Evolutionary conservation across 495 filamentous ascomycete genomes (phyloP).

Genomic region (Tuber microsphaerosporum): DNA sequence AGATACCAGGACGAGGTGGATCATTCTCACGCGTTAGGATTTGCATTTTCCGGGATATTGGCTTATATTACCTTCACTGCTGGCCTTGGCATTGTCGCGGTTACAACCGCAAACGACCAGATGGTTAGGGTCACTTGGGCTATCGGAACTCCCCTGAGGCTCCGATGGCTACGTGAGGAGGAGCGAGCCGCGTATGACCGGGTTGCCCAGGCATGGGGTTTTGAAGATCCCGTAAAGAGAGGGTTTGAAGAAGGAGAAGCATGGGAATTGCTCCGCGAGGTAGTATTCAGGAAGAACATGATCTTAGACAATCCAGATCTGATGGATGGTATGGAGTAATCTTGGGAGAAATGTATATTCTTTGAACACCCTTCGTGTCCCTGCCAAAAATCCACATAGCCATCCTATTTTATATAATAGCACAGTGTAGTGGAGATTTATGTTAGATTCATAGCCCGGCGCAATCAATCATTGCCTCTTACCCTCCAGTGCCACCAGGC

Average conservation of each 20-base stretch:
- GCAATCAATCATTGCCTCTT: background rate
- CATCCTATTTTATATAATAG: background rate
- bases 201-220: slow-evolving; percentile 82
- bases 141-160: slow-evolving; percentile 64
- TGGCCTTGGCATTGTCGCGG: slow-evolving; percentile 71
- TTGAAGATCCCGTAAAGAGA: slow-evolving; percentile 65
- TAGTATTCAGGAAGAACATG: slow-evolving; percentile 73
- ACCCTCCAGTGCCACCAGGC: no score
- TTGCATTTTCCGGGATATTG: slow-evolving; percentile 70
- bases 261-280: slow-evolving; percentile 77
- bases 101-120: slow-evolving; percentile 83
- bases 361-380: background rate
- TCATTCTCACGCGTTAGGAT: slow-evolving; percentile 58
- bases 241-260: slow-evolving; percentile 88
- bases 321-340: slow-evolving; percentile 81
- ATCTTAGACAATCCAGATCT: slow-evolving; percentile 75
- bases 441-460: background rate
- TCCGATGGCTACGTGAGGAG: slow-evolving; percentile 86
- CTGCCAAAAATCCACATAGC: background rate
- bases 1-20: slow-evolving; percentile 64
- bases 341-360: slow-evolving; percentile 1
- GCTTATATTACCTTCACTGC: slow-evolving; percentile 73
- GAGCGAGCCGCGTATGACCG: slow-evolving; percentile 84
- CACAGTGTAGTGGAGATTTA: background rate
- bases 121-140: slow-evolving; percentile 89